These are phyloP conservation scores for Trematosphaeria pertusa DNA, from an alignment of 2,329 filamentous ascomycete species.

Conservation along the genomic window DNA sequence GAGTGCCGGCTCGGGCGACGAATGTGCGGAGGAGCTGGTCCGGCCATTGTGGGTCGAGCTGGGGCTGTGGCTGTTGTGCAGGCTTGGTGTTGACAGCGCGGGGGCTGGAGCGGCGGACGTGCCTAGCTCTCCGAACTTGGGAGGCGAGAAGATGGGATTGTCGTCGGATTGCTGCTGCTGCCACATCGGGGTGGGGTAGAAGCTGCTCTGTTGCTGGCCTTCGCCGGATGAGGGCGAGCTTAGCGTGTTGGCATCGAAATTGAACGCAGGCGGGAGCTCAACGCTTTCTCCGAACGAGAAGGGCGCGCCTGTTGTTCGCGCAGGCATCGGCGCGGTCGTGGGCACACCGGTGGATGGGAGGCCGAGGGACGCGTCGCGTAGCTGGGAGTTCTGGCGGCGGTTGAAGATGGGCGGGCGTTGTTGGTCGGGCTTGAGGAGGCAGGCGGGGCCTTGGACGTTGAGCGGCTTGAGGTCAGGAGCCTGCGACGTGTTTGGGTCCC, in stretches of 20 bases:
- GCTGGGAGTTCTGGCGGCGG: slow-evolving; percentile 34
- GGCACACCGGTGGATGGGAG: slow-evolving; percentile 28
- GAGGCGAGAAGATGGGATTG: slow-evolving; percentile 34
- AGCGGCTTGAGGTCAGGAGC: slow-evolving; percentile 31
- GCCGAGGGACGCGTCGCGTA: slow-evolving; percentile 19
- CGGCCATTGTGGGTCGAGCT: slow-evolving; percentile 40
- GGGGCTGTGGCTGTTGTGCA: slow-evolving; percentile 45
- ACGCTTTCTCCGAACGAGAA: slow-evolving; percentile 44
- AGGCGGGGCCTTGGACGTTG: slow-evolving; percentile 34
- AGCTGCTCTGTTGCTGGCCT: slow-evolving; percentile 34
- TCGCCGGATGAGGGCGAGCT: slow-evolving; percentile 42
- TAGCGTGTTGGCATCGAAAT: slow-evolving; percentile 38
- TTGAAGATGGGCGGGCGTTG: slow-evolving; percentile 35
- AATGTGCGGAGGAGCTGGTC: slow-evolving; percentile 58
- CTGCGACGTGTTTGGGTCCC: slow-evolving; percentile 51
- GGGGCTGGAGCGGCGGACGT: slow-evolving; percentile 31
- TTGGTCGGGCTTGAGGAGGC: slow-evolving; percentile 34
- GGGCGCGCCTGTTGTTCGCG: slow-evolving; percentile 27
- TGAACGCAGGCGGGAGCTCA: slow-evolving; percentile 42
- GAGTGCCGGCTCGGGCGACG: slow-evolving; percentile 65
- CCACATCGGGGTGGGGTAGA: slow-evolving; percentile 42
- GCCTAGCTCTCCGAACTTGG: slow-evolving; percentile 32
- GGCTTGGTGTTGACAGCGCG: slow-evolving; percentile 43
- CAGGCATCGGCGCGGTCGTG: slow-evolving; percentile 29
- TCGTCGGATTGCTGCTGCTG: slow-evolving; percentile 37